Conservation (phyloP, 129 eudicot genomes). For the Saussurea involucrata region DNA sequence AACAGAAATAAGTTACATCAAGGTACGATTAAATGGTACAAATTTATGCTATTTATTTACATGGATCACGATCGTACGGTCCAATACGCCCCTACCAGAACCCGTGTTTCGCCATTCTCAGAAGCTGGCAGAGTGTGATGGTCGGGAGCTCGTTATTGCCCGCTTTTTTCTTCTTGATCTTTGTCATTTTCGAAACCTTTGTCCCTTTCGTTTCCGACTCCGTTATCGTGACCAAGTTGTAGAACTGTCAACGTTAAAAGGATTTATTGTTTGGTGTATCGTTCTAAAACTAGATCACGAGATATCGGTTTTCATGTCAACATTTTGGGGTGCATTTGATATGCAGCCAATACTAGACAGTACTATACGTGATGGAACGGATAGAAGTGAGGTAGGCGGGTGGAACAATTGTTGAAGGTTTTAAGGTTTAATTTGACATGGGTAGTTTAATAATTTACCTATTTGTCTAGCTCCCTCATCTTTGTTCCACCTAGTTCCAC, state of each 20-base stretch:
- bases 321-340: background rate
- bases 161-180: constrained; percentile 67
- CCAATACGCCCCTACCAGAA: constrained; percentile 53
- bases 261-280: background rate
- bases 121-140: constrained; percentile 75
- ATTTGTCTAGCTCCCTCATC: background rate
- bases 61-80: constrained; percentile 4
- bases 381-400: background rate
- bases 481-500: too few species aligned
- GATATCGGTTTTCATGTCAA: background rate
- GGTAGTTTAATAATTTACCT: background rate
- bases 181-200: constrained; percentile 54
- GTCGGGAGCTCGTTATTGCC: constrained; percentile 52
- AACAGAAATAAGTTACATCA: constrained; percentile 17
- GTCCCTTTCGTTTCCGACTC: constrained; percentile 47
- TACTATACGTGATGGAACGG: too few species aligned
- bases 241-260: constrained; percentile 54
- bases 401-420: background rate
- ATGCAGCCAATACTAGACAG: too few species aligned
- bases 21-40: constrained; percentile 8
- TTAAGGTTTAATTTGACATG: background rate
- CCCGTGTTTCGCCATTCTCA: constrained; percentile 87
- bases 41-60: constrained; percentile 23
- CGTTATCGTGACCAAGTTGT: constrained; percentile 68
- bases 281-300: background rate